phyloP scores from a whole-genome alignment of 2,329 filamentous ascomycete genomes.

The Dryadomyces quercus-mongolicae region DNA sequence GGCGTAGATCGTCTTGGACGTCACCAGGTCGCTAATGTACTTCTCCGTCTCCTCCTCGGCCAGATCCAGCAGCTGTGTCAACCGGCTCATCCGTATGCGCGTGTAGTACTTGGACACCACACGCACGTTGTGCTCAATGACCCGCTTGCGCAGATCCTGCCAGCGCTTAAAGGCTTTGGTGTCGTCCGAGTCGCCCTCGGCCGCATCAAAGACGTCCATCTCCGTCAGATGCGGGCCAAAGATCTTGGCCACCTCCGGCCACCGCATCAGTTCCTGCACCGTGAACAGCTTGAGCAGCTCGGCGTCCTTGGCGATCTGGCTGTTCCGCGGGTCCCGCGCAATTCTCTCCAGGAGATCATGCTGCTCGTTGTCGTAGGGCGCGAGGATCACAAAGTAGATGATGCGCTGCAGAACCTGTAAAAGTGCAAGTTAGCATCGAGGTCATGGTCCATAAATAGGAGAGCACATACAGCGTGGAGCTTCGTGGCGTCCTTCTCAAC shows the following conservation, averaged over 20 bases:
- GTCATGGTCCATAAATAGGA: neutral
- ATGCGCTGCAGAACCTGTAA: constrained; percentile 82
- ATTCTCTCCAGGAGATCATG: constrained; percentile 93
- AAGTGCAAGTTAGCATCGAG: neutral
- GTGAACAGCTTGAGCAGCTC: constrained; percentile 91
- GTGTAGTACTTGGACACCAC: constrained; percentile 99
- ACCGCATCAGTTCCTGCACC: constrained; percentile 92
- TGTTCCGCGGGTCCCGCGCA: constrained; percentile 70
- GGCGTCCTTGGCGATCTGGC: constrained; percentile 65
- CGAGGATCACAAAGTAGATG: constrained; percentile 94
- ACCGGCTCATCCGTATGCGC: constrained; percentile 80
- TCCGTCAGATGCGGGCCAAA: constrained; percentile 80
- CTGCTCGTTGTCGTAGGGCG: constrained; percentile 96
- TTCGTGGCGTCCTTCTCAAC: constrained; percentile 83
- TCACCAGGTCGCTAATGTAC: constrained; percentile 95
- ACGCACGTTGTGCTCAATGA: constrained; percentile 97
- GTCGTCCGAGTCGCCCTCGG: constrained; percentile 53
- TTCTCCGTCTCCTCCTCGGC: constrained; percentile 95
- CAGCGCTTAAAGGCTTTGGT: constrained; percentile 76
- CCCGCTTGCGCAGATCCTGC: constrained; percentile 91
- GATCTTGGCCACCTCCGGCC: constrained; percentile 81
- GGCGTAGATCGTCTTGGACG: constrained; percentile 93
- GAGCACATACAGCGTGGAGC: constrained; percentile 65
- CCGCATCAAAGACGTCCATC: constrained; percentile 79
- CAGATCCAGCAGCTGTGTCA: constrained; percentile 84